Conservation (phyloP, 2,329 filamentous ascomycete genomes). For the Remersonia thermophila region DNA sequence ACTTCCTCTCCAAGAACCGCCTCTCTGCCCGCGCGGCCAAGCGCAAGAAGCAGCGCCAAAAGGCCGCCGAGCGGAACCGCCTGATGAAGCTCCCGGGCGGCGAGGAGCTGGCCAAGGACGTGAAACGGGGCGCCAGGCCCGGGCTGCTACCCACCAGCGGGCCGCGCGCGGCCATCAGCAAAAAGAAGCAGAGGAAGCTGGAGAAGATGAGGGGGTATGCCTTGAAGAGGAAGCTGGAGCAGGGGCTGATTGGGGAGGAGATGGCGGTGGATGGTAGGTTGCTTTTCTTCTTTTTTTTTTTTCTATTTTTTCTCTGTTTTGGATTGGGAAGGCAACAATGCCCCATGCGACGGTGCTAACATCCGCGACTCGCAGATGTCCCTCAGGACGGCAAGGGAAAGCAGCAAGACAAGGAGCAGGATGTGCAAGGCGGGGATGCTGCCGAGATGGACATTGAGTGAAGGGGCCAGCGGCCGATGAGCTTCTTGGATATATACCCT, state of each 20-base stretch:
- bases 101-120: constrained; percentile 23
- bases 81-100: constrained; percentile 11
- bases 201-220: constrained; percentile 42
- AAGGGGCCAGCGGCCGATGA: not conserved
- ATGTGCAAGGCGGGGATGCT: too few relatives aligned
- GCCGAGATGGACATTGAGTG: constrained; percentile 14
- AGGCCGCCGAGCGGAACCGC: constrained; percentile 25
- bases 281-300: constrained; percentile 1
- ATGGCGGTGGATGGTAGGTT: constrained; percentile 35
- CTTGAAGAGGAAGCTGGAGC: constrained; percentile 39
- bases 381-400: constrained; percentile 1
- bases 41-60: constrained; percentile 31
- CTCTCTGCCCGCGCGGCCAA: constrained; percentile 33
- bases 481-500: too few relatives aligned
- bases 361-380: too few relatives aligned
- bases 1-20: constrained; percentile 42
- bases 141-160: constrained; percentile 45
- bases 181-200: constrained; percentile 44
- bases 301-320: too few relatives aligned
- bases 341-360: too few relatives aligned
- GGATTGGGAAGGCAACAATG: too few relatives aligned
- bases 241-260: constrained; percentile 26
- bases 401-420: constrained; percentile 1
- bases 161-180: constrained; percentile 36
- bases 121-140: constrained; percentile 36